Base-by-base conservation (phyloP, 306 rosid species). In the Hippophae gyantsensis region DNA sequence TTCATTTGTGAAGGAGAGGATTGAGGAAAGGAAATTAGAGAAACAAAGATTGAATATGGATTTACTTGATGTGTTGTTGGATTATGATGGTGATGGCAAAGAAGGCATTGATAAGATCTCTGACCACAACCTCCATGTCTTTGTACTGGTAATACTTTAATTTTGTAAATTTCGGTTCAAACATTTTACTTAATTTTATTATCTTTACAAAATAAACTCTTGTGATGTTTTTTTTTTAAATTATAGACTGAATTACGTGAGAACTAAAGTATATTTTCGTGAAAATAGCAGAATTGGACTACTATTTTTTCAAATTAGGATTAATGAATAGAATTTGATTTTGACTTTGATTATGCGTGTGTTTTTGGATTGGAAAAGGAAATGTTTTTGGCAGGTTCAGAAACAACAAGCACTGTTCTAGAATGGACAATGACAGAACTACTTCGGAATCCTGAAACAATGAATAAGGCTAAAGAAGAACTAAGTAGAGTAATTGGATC, bases 371-470 rank as follows among this genome's bases (percentile, higher is more conserved):
- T 48, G 52, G 6, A 43, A 27, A 65, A 82, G 94, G 89, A 80
- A 67, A 63, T 86, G 32, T 83, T 82, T 43, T 0, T 81, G 57
- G 87, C 89, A 0, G 82, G 90, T 6, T 67, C 82, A 40, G 95
- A 86, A 59, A 83, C 90, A 57, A 78, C 81, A 1, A 80, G 80
- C 47, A 72, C 81, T 25, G 76, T 72, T 6, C 69, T 74, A 0
- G 85, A 83, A 63, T 86, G 95, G 95, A 78, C 84, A 5, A 42
- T 83, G 7, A 69, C 84, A 0, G 84, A 83, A 72, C 67, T 86
- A 0, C 44, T 81, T 8, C 49, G 48, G n/a, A 56, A 56, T 44
- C 70, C 61, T 10, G 48, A 58, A 38, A 5, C 13, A 3, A 12
- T 63, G 14, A 0, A 0, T 7, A 78, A 76, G 65, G 77, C 54